These are phyloP conservation scores for Thermothelomyces thermophilus DNA, from an alignment of 2,329 filamentous ascomycete genomes.

Conservation along the genomic window DNA sequence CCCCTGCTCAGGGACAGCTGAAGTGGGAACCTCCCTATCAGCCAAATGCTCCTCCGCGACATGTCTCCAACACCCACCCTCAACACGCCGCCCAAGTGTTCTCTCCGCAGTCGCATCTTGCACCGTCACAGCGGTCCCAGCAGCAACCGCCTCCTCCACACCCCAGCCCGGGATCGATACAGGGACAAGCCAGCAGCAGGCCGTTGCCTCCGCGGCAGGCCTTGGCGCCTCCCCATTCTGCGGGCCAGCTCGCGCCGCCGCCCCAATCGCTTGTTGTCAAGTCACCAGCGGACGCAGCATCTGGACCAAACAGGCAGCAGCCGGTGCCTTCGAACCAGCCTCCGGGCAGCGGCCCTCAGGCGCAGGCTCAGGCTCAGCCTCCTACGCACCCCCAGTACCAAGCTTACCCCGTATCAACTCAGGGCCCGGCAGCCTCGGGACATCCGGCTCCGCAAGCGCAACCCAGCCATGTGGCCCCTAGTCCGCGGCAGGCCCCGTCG, in stretches of 20 bases:
- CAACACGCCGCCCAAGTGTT: constrained; percentile 6
- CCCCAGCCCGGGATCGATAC: constrained; percentile 12
- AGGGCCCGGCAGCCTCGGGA: constrained; percentile 19
- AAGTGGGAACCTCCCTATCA: constrained; percentile 40
- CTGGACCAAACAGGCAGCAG: constrained; percentile 1
- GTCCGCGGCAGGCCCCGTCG: constrained; percentile 8
- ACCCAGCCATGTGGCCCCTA: constrained; percentile 10
- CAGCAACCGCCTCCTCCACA: constrained; percentile 11
- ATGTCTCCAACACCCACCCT: neutral
- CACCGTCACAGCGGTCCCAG: constrained; percentile 10
- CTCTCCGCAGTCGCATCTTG: constrained; percentile 3
- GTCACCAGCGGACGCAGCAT: constrained; percentile 14
- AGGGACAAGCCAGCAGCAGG: constrained; percentile 15
- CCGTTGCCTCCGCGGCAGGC: constrained; percentile 18
- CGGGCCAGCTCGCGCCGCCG: constrained; percentile 32
- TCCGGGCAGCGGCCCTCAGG: neutral
- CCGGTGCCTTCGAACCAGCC: constrained; percentile 3
- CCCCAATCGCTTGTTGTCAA: constrained; percentile 31
- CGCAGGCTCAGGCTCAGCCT: neutral
- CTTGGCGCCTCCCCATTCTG: constrained; percentile 21
- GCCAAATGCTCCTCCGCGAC: constrained; percentile 20
- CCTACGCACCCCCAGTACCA: constrained; percentile 14
- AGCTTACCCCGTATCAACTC: constrained; percentile 1
- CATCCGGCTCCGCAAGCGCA: constrained; percentile 22
- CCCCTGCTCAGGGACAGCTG: constrained; percentile 29